Conservation (phyloP, 2,329 filamentous ascomycete species). For the Claviceps pazoutovae region DNA sequence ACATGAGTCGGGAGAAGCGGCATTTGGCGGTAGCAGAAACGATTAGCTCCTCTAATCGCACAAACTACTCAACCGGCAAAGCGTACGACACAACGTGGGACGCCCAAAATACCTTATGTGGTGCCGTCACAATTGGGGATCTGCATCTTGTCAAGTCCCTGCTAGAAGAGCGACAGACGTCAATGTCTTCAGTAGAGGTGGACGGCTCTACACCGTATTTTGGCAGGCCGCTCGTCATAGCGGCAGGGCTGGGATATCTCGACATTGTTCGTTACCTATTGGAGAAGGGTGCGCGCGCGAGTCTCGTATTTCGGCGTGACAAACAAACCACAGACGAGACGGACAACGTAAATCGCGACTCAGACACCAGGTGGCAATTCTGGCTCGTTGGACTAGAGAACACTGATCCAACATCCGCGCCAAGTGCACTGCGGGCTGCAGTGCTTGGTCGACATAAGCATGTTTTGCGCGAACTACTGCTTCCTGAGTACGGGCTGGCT, state of each 20-base stretch:
- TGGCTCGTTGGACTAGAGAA: no score
- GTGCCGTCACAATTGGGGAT: neutral
- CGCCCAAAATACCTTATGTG: neutral
- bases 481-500: neutral
- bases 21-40: neutral
- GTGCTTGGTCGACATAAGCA: neutral
- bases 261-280: neutral
- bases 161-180: neutral
- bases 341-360: neutral
- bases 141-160: neutral
- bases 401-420: neutral
- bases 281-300: neutral
- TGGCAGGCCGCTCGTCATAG: neutral
- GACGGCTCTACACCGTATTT: neutral
- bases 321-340: neutral
- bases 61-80: neutral
- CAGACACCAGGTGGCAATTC: no score
- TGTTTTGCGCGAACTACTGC: neutral
- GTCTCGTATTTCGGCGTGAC: neutral
- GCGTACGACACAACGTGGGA: neutral
- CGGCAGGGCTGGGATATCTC: neutral
- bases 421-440: constrained; percentile 1
- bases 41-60: neutral
- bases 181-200: neutral
- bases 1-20: neutral